A percentile compares a stretch with the other conserved stretches of the same genome.
These are phyloP conservation scores for Alternaria rosae DNA, from an alignment of 2,329 filamentous ascomycete species.

Conservation along the genomic window DNA sequence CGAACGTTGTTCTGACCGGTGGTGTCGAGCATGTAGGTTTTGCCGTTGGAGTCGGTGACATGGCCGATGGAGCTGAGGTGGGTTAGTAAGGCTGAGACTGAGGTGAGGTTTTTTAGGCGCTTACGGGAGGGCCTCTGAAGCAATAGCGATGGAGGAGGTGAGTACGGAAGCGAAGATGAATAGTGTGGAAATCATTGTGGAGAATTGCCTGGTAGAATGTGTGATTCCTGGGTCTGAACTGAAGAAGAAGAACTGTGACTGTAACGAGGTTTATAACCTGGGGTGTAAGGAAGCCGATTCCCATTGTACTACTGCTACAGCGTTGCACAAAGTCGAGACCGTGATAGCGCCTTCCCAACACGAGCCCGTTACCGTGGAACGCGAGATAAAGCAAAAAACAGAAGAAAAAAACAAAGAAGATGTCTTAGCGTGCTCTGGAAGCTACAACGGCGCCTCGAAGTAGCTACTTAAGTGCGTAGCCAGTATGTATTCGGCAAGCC, in stretches of 20 bases:
- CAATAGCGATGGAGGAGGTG: neutral
- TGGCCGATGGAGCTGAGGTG: neutral
- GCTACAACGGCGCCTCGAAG: neutral
- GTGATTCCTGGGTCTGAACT: neutral
- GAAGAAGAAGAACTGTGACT: neutral
- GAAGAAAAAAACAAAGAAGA: neutral
- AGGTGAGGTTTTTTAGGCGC: neutral
- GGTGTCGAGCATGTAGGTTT: conserved; percentile 7
- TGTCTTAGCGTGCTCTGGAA: neutral
- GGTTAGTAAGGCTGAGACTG: neutral
- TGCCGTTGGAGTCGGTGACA: conserved; percentile 1
- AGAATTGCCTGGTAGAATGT: neutral
- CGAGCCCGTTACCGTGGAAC: neutral
- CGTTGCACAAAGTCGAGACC: neutral
- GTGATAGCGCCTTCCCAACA: neutral
- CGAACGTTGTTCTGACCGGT: neutral
- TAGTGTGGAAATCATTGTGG: neutral
- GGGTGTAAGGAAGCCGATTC: neutral
- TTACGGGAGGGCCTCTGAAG: neutral
- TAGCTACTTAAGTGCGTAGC: neutral
- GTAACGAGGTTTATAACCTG: neutral
- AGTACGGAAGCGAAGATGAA: neutral
- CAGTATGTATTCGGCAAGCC: neutral
- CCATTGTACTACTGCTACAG: neutral
- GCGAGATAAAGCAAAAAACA: neutral